These are phyloP conservation scores for Salix brachista DNA, from an alignment of 345 rosid species.

Conservation along the genomic window DNA sequence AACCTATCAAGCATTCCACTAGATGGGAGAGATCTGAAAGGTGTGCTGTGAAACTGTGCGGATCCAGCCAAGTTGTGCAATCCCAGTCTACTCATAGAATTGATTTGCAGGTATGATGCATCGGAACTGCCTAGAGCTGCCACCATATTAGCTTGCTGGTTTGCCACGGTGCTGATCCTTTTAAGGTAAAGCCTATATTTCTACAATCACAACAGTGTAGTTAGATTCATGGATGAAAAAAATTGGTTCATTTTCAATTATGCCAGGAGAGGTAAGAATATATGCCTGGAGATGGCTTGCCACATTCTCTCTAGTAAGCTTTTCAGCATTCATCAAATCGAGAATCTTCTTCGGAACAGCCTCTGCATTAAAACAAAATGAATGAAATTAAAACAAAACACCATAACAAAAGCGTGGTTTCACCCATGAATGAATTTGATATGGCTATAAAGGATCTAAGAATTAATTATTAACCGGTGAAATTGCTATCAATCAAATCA, in stretches of 20 bases:
- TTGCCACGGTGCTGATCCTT: constrained; percentile 58
- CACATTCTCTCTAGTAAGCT: constrained; percentile 35
- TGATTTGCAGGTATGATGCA: constrained; percentile 54
- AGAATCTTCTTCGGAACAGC: constrained; percentile 38
- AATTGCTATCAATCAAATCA: not conserved
- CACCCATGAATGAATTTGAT: not conserved
- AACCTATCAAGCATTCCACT: constrained; percentile 63
- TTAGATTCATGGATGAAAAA: constrained; percentile 22
- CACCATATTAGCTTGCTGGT: constrained; percentile 64
- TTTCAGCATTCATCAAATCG: constrained; percentile 34
- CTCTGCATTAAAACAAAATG: constrained; percentile 18
- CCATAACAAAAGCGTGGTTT: not conserved
- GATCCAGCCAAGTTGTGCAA: constrained; percentile 45
- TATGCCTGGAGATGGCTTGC: constrained; percentile 37
- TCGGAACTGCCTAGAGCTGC: constrained; percentile 49
- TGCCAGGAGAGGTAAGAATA: not conserved
- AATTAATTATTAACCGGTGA: not conserved
- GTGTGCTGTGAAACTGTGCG: constrained; percentile 44
- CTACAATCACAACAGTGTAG: constrained; percentile 35
- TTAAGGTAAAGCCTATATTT: constrained; percentile 74
- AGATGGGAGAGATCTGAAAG: constrained; percentile 52
- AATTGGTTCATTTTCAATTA: not conserved
- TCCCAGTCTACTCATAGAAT: constrained; percentile 48
- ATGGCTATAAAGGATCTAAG: not conserved
- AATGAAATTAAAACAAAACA: not conserved